Percentiles rank a stretch among this genome's conserved stretches.
Evolutionary conservation across 164 flowering plant genomes (phyloP).

Genomic region (Magnolia kwangsiensis): DNA sequence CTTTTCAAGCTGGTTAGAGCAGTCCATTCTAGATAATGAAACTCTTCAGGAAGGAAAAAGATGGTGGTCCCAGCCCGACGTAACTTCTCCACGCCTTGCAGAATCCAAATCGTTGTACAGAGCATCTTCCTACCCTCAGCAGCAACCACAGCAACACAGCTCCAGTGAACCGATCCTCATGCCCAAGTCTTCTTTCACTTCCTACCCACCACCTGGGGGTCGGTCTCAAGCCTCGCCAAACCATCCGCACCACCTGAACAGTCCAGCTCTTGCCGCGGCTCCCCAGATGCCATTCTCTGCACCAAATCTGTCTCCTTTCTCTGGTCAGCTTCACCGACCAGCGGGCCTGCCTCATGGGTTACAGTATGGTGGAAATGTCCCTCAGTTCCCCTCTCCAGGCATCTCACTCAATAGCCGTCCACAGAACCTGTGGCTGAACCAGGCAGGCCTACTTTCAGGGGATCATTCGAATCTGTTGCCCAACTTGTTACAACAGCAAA

Average conservation of each 20-base stretch:
- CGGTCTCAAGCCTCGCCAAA: conserved; percentile 55
- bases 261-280: conserved; percentile 39
- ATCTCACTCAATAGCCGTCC: conserved; percentile 40
- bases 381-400: conserved; percentile 42
- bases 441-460: conserved; percentile 42
- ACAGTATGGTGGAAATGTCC: conserved; percentile 46
- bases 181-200: conserved; percentile 59
- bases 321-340: conserved; percentile 52
- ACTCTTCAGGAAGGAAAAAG: conserved; percentile 44
- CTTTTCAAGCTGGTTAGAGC: conserved; percentile 53
- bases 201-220: conserved; percentile 78
- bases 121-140: conserved; percentile 79
- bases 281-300: conserved; percentile 48
- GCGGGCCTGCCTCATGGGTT: conserved; percentile 50
- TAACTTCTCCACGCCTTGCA: conserved; percentile 27
- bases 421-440: conserved; percentile 61
- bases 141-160: conserved; percentile 40
- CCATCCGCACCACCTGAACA: conserved; percentile 37
- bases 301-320: conserved; percentile 49
- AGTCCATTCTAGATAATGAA: conserved; percentile 41
- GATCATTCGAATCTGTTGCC: conserved; percentile 48
- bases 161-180: conserved; percentile 64
- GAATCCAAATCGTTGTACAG: conserved; percentile 68
- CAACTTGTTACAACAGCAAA: conserved; percentile 49
- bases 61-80: conserved; percentile 76